phyloP scores from a whole-genome alignment of 495 filamentous ascomycete species.

The Zalerion maritima region DNA sequence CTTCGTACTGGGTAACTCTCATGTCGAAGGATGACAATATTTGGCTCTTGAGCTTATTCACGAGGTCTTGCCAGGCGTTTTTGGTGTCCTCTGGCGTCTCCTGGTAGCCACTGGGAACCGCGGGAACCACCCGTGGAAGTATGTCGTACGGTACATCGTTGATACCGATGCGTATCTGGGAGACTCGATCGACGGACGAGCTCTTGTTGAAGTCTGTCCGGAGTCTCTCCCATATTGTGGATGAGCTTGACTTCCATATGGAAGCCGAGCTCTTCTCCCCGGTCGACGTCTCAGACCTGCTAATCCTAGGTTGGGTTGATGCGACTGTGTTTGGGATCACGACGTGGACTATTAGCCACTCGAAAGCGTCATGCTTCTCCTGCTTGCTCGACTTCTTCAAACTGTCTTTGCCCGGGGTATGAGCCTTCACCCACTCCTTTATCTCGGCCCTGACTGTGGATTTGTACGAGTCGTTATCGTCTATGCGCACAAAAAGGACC shows the following conservation, averaged over 20 bases:
- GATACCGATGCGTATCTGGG: constrained; percentile 65
- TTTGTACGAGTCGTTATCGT: constrained; percentile 92
- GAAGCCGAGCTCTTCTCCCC: constrained; percentile 32
- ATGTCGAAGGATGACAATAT: constrained; percentile 84
- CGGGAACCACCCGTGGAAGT: constrained; percentile 39
- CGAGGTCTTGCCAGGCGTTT: constrained; percentile 65
- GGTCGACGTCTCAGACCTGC: constrained; percentile 26
- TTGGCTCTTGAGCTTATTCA: constrained; percentile 70
- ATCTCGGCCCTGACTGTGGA: constrained; percentile 56
- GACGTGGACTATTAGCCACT: constrained; percentile 91
- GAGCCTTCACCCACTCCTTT: constrained; percentile 77
- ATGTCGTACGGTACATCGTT: constrained; percentile 45
- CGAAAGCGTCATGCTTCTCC: constrained; percentile 87
- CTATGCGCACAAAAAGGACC: constrained; percentile 73
- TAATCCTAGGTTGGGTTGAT: constrained; percentile 48
- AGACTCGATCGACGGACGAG: constrained; percentile 60
- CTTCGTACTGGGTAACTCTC: constrained; percentile 86
- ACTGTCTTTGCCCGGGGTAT: constrained; percentile 43
- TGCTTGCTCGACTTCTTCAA: constrained; percentile 28
- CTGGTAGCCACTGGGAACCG: constrained; percentile 39
- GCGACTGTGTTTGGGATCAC: constrained; percentile 67
- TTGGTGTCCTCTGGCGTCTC: constrained; percentile 57
- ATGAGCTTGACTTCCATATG: constrained; percentile 66
- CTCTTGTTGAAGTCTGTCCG: constrained; percentile 82
- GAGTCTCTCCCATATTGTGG: constrained; percentile 77